A percentile compares a stretch with the other conserved stretches of the same genome.
phyloP scores from a whole-genome alignment of 768 basidiomycete species.

The Chlorophyllum brunneum region DNA sequence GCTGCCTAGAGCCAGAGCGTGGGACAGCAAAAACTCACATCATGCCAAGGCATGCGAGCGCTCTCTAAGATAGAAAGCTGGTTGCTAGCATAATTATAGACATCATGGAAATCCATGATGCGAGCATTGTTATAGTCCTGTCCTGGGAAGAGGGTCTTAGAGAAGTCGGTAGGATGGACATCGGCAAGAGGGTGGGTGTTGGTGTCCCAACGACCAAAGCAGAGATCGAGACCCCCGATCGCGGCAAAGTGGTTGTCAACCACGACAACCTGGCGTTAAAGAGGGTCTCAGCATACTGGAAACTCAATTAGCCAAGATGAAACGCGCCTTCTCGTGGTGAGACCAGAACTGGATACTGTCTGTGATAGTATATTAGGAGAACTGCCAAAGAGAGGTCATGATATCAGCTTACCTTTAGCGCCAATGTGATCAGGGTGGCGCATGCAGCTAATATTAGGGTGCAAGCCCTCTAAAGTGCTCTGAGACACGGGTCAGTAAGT shows the following conservation, averaged over 20 bases:
- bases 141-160: slow-evolving; percentile 83
- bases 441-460: slow-evolving; percentile 86
- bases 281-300: background rate
- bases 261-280: slow-evolving; percentile 51
- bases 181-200: slow-evolving; percentile 89
- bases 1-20: background rate
- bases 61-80: slow-evolving; percentile 63
- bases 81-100: slow-evolving; percentile 72
- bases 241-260: slow-evolving; percentile 85
- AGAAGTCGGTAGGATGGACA: slow-evolving; percentile 84
- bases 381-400: background rate
- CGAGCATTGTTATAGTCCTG: slow-evolving; percentile 94
- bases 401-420: slow-evolving; percentile 49
- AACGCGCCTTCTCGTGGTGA: slow-evolving; percentile 76
- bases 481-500: slow-evolving; percentile 21
- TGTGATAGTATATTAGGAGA: slow-evolving; percentile 20
- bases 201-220: slow-evolving; percentile 97
- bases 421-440: slow-evolving; percentile 91
- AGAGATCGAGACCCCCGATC: slow-evolving; percentile 93
- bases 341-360: slow-evolving; percentile 86
- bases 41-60: slow-evolving; percentile 93
- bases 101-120: slow-evolving; percentile 79
- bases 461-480: slow-evolving; percentile 76
- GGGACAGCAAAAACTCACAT: slow-evolving; percentile 46
- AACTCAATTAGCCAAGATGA: background rate